Evolutionary conservation across 208 protist species (phyloP).

Genomic region (Blastocrithidia nonstop): DNA sequence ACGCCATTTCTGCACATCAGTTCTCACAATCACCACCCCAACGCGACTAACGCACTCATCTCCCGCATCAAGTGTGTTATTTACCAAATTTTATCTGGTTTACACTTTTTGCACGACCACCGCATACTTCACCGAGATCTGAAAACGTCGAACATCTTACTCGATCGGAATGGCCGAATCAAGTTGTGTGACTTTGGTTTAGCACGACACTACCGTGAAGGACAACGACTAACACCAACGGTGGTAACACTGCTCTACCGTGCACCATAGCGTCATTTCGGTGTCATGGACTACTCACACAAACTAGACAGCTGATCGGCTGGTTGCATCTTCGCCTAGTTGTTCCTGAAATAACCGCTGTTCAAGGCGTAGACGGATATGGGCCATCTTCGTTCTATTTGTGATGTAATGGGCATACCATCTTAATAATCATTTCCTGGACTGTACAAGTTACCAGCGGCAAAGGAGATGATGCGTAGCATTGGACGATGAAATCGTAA

Average conservation of each 20-base stretch:
- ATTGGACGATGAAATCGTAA: conserved; percentile 39
- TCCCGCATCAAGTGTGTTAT: conserved; percentile 68
- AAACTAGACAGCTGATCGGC: conserved; percentile 92
- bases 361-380: conserved; percentile 84
- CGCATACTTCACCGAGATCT: conserved; percentile 79
- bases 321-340: conserved; percentile 96
- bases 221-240: conserved; percentile 54
- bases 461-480: conserved; percentile 27
- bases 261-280: conserved; percentile 88
- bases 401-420: conserved; percentile 89
- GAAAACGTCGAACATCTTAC: conserved; percentile 80
- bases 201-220: conserved; percentile 67
- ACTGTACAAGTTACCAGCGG: conserved; percentile 43
- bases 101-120: conserved; percentile 69
- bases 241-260: conserved; percentile 94
- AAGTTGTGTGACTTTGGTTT: conserved; percentile 88
- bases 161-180: conserved; percentile 37
- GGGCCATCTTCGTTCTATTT: conserved; percentile 78
- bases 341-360: conserved; percentile 94
- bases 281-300: conserved; percentile 70
- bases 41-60: conserved; percentile 27
- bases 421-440: conserved; percentile 72
- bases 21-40: conserved; percentile 32
- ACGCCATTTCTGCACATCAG: conserved; percentile 43
- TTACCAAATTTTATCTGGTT: conserved; percentile 45